Evolutionary conservation across 2,329 filamentous ascomycete genomes (phyloP).

Genomic region (Coniochaeta ligniaria): DNA sequence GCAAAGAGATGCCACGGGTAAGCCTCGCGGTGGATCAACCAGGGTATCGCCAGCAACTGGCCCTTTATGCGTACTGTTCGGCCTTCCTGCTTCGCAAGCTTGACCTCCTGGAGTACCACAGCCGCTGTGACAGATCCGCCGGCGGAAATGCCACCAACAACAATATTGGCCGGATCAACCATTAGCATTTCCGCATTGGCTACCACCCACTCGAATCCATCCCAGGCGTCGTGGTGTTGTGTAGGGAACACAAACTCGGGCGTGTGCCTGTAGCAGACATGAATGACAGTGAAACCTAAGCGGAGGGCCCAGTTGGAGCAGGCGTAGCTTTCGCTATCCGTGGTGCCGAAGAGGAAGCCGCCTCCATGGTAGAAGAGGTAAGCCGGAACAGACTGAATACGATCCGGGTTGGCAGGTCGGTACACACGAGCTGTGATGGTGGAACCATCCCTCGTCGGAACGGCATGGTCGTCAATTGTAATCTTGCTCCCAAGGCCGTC

Average conservation of each 20-base stretch:
- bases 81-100: not conserved
- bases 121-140: constrained; percentile 30
- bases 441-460: constrained; percentile 12
- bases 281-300: constrained; percentile 33
- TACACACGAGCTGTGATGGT: constrained; percentile 8
- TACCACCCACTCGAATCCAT: constrained; percentile 41
- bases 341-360: constrained; percentile 42
- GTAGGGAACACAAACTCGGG: constrained; percentile 39
- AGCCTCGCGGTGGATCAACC: constrained; percentile 24
- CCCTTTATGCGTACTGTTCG: constrained; percentile 25
- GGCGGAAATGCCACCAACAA: constrained; percentile 38
- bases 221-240: constrained; percentile 40
- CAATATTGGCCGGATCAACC: constrained; percentile 27
- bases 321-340: constrained; percentile 38
- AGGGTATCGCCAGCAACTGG: constrained; percentile 36
- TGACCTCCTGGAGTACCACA: constrained; percentile 24
- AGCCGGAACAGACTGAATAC: not conserved
- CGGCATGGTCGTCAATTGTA: not conserved
- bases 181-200: constrained; percentile 27
- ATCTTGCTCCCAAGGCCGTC: constrained; percentile 2
- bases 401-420: constrained; percentile 4
- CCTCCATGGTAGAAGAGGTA: constrained; percentile 42
- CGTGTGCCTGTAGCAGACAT: constrained; percentile 46
- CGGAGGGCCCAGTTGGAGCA: constrained; percentile 34
- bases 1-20: constrained; percentile 24